Conservation (phyloP, 441 rosid species). For the Pelargonium cotyledonis region DNA sequence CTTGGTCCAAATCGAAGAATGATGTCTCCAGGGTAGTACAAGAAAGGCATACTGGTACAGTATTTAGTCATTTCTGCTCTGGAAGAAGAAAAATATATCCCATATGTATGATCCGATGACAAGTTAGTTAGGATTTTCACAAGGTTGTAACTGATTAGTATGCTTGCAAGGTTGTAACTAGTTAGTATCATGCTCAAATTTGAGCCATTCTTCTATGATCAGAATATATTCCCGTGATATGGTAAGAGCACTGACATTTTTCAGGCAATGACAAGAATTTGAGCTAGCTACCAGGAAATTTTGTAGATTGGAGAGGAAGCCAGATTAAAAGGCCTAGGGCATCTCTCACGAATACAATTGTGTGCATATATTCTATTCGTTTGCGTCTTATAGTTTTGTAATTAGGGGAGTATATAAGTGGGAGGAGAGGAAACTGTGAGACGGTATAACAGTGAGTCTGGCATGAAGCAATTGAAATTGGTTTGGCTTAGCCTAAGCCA, state of each 20-base stretch:
- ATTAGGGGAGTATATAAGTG: background rate
- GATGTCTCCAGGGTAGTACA: slow-evolving; percentile 14
- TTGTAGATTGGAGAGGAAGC: background rate
- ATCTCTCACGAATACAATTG: background rate
- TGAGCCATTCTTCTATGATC: slow-evolving; percentile 34
- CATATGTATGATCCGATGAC: slow-evolving; percentile 22
- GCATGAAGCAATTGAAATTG: no score
- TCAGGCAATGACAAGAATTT: slow-evolving; percentile 9
- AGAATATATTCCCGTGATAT: slow-evolving; percentile 8
- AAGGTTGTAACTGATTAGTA: slow-evolving; percentile 9
- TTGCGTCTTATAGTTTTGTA: background rate
- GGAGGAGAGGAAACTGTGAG: background rate
- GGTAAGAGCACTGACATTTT: background rate
- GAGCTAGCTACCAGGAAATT: background rate
- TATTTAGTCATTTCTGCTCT: slow-evolving; percentile 25
- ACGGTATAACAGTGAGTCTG: no score
- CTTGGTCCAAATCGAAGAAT: slow-evolving; percentile 12
- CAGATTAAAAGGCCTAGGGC: background rate
- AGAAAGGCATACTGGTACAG: slow-evolving; percentile 19
- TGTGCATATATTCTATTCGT: background rate
- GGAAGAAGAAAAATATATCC: slow-evolving; percentile 13
- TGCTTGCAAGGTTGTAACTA: slow-evolving; percentile 24
- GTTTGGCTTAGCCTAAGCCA: no score
- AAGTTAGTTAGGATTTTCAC: slow-evolving; percentile 3
- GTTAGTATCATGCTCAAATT: slow-evolving; percentile 33